These are phyloP conservation scores for Galium porrigens DNA, from an alignment of 305 asterid species.

Conservation along the genomic window DNA sequence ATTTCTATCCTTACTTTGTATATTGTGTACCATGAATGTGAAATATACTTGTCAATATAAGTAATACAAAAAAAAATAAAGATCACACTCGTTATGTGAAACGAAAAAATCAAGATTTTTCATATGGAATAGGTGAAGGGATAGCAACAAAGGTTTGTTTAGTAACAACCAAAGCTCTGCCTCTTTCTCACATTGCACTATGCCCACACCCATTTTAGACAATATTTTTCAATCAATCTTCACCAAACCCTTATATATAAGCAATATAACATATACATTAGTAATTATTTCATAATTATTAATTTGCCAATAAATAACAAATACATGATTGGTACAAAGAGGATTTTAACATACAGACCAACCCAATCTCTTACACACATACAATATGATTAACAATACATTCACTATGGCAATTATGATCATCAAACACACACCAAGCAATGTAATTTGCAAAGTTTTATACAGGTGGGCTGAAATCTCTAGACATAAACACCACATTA, in stretches of 20 bases:
- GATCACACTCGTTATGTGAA: neutral
- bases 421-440: neutral
- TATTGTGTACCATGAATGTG: neutral
- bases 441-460: neutral
- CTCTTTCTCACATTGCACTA: neutral
- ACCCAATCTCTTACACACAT: neutral
- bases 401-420: neutral
- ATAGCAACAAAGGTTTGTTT: no score
- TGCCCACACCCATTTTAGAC: neutral
- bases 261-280: no score
- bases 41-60: neutral
- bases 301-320: neutral
- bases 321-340: neutral
- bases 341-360: neutral
- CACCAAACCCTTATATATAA: no score
- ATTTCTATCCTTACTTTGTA: neutral
- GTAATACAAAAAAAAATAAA: neutral
- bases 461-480: neutral
- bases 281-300: no score
- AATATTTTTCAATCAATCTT: neutral
- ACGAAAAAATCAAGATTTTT: neutral
- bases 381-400: neutral
- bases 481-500: conserved; percentile 6
- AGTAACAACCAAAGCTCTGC: neutral
- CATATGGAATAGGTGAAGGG: neutral